These are phyloP conservation scores for Agaricus sinodeliciosus DNA, from an alignment of 768 basidiomycete genomes.

Conservation along the genomic window DNA sequence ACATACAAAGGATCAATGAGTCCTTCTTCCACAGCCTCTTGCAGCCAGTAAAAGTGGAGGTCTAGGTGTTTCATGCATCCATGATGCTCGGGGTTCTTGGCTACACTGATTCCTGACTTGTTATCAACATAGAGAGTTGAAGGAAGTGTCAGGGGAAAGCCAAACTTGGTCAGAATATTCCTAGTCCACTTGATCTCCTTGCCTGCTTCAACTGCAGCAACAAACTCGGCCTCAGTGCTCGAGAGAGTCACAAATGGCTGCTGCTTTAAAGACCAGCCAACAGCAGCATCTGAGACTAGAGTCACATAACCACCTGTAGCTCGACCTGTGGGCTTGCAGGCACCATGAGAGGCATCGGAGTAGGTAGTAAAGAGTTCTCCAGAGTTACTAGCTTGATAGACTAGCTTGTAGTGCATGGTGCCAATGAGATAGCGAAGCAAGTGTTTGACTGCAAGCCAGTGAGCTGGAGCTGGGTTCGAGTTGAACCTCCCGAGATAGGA, in stretches of 20 bases:
- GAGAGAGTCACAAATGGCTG: constrained; percentile 25
- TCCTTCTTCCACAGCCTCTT: no score
- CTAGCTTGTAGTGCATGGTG: constrained; percentile 10
- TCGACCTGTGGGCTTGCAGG: constrained; percentile 3
- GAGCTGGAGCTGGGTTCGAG: not conserved
- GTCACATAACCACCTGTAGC: not conserved
- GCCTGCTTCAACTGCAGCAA: constrained; percentile 4
- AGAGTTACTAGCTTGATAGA: not conserved
- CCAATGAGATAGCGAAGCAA: constrained; percentile 7
- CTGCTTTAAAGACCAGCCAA: constrained; percentile 12
- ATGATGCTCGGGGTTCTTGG: no score
- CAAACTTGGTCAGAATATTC: not conserved
- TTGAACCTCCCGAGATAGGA: constrained; percentile 22
- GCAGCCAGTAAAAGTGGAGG: no score
- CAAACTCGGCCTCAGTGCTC: constrained; percentile 31
- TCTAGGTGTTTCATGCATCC: no score
- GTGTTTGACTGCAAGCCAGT: constrained; percentile 1
- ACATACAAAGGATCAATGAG: no score
- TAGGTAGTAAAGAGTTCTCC: constrained; percentile 10
- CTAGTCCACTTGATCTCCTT: not conserved
- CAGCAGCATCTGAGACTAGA: constrained; percentile 17
- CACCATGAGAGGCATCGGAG: constrained; percentile 13
- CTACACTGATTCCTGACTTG: no score
- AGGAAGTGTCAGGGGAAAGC: no score
- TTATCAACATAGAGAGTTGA: no score